Evolutionary conservation across 208 protist species (phyloP).

Genomic region (Leishmania braziliensis): DNA sequence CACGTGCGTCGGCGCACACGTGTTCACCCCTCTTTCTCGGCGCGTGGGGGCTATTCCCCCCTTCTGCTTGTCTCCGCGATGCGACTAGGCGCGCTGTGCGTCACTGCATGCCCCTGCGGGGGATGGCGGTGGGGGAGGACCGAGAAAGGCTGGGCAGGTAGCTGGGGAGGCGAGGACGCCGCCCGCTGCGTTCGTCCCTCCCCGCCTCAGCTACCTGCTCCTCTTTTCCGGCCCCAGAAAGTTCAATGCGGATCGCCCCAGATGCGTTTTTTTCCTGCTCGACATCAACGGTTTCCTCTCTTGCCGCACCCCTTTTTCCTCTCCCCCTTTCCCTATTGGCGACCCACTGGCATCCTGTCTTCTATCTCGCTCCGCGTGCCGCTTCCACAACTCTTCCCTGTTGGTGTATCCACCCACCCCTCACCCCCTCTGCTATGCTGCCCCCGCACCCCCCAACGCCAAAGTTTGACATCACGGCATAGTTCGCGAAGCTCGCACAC

Average conservation of each 20-base stretch:
- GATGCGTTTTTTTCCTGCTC: not conserved
- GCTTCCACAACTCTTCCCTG: not conserved
- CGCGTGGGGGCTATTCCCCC: not conserved
- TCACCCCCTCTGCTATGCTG: not conserved
- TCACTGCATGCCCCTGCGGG: no score
- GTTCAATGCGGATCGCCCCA: not conserved
- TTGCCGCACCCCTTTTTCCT: not conserved
- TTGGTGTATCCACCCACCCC: not conserved
- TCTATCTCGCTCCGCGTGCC: not conserved
- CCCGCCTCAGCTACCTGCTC: not conserved
- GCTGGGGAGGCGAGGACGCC: not conserved
- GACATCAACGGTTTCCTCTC: not conserved
- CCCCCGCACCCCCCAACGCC: not conserved
- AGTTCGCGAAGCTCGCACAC: not conserved
- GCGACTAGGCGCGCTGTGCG: conserved; percentile 1
- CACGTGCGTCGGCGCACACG: not conserved
- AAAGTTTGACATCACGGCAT: not conserved
- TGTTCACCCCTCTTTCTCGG: not conserved
- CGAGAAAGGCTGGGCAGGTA: not conserved
- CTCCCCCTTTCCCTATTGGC: conserved; percentile 6
- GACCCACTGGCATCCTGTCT: not conserved
- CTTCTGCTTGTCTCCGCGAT: conserved; percentile 15
- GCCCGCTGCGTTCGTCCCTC: not conserved
- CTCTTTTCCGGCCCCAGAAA: not conserved
- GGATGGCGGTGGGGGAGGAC: not conserved